phyloP scores from a whole-genome alignment of 345 rosid species.

The Euclidium syriacum region DNA sequence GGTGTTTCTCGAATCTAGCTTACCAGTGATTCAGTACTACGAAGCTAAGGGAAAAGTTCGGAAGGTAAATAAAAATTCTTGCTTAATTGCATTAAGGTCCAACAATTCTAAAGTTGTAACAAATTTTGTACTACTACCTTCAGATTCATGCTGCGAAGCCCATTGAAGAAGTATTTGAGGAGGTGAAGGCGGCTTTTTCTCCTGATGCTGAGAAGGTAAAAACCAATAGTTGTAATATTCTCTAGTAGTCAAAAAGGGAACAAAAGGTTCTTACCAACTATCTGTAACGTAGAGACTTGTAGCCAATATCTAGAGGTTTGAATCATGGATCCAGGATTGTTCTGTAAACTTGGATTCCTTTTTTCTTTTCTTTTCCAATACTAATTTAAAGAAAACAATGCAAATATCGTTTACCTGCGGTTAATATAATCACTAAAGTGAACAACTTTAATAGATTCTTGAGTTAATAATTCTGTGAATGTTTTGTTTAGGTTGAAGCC shows the following conservation, averaged over 20 bases:
- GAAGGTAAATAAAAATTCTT: conserved; percentile 37
- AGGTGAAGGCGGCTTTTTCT: conserved; percentile 46
- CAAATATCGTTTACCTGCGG: neutral
- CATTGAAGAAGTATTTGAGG: conserved; percentile 57
- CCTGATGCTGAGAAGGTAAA: conserved; percentile 63
- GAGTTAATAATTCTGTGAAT: conserved; percentile 3
- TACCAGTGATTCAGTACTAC: conserved; percentile 62
- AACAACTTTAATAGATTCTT: neutral
- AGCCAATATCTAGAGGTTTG: neutral
- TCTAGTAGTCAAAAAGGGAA: conserved; percentile 13
- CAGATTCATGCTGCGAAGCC: conserved; percentile 78
- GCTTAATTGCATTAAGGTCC: neutral
- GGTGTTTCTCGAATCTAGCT: conserved; percentile 61
- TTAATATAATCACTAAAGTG: neutral
- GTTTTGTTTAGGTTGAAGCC: conserved; percentile 26
- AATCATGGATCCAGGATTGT: conserved; percentile 7
- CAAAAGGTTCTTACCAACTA: neutral
- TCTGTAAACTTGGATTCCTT: conserved; percentile 11
- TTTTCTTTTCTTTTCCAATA: neutral
- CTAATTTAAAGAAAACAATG: neutral
- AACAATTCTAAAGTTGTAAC: neutral
- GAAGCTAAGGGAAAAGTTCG: conserved; percentile 57
- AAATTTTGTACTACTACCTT: conserved; percentile 11
- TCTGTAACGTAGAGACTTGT: conserved; percentile 9
- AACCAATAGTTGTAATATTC: conserved; percentile 15